Percentiles rank a stretch among this genome's conserved stretches.
These are phyloP conservation scores for Microthlaspi erraticum DNA, from an alignment of 345 rosid genomes.

Conservation along the genomic window DNA sequence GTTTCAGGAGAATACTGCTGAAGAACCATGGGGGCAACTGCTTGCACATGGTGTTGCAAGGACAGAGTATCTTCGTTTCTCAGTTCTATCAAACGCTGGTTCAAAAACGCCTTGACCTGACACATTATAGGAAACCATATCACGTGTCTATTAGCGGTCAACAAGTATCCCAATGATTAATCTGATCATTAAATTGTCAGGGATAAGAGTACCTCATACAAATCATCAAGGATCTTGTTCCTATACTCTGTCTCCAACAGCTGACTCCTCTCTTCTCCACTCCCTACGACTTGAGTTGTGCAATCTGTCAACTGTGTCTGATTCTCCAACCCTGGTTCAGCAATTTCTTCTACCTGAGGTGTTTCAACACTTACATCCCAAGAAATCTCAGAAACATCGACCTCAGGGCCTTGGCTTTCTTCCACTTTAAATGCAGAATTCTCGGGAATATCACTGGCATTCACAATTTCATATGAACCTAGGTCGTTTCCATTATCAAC, in stretches of 20 bases:
- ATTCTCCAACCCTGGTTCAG: constrained; percentile 50
- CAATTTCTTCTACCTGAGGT: constrained; percentile 73
- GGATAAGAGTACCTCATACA: constrained; percentile 67
- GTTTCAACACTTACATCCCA: constrained; percentile 95
- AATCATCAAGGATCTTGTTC: constrained; percentile 90
- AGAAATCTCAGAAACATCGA: constrained; percentile 66
- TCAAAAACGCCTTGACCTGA: constrained; percentile 89
- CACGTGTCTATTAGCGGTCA: constrained; percentile 26
- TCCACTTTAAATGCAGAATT: constrained; percentile 52
- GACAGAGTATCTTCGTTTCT: constrained; percentile 78
- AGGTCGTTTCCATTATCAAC: constrained; percentile 79
- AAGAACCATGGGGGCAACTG: constrained; percentile 86
- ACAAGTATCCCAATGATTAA: constrained; percentile 3
- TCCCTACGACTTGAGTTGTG: constrained; percentile 47
- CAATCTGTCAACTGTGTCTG: constrained; percentile 49
- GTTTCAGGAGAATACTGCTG: constrained; percentile 87
- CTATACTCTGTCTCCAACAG: constrained; percentile 87
- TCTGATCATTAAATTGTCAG: not conserved
- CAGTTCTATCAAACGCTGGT: constrained; percentile 76
- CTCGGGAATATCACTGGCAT: constrained; percentile 72
- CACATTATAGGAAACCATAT: constrained; percentile 17
- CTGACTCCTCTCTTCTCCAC: constrained; percentile 70
- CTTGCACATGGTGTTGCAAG: constrained; percentile 90
- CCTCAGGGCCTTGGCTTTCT: constrained; percentile 47
- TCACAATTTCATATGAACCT: constrained; percentile 87